These are phyloP conservation scores for Cryomyces minteri DNA, from an alignment of 495 filamentous ascomycete species.

Conservation along the genomic window DNA sequence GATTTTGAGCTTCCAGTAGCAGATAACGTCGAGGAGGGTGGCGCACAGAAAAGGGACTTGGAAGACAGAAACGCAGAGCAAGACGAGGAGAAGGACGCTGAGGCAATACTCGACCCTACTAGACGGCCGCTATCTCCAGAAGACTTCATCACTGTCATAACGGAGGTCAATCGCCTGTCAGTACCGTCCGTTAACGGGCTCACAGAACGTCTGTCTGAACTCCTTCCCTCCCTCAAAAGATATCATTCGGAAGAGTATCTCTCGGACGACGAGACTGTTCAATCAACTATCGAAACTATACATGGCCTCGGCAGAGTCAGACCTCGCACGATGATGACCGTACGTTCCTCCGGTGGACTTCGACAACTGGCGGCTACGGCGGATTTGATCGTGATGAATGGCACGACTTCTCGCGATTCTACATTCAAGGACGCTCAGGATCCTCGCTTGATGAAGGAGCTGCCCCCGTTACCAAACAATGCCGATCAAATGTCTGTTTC, in stretches of 20 bases:
- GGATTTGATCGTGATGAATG: background rate
- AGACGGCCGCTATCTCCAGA: slow-evolving; percentile 13
- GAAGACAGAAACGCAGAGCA: background rate
- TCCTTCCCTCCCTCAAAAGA: slow-evolving; percentile 15
- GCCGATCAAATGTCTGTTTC: no score
- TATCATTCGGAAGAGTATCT: slow-evolving; percentile 1
- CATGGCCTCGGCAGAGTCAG: background rate
- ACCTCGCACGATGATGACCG: background rate
- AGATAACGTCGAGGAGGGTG: background rate
- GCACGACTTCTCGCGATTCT: background rate
- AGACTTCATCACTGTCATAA: slow-evolving; percentile 10
- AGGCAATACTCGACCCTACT: background rate
- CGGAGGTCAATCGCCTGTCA: slow-evolving; percentile 19
- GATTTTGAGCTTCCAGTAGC: slow-evolving; percentile 7
- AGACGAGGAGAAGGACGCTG: background rate
- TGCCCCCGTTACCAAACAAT: slow-evolving; percentile 4
- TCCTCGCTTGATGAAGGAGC: slow-evolving; percentile 45
- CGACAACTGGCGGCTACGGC: background rate
- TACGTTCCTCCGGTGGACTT: background rate
- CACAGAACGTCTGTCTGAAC: slow-evolving; percentile 17
- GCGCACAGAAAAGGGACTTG: background rate
- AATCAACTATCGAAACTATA: background rate
- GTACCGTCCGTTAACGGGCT: slow-evolving; percentile 19
- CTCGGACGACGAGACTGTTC: background rate
- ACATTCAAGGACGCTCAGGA: slow-evolving; percentile 5